Percentiles rank a stretch among this genome's conserved stretches.
phyloP scores from a whole-genome alignment of 805 yeast species.

The Yarrowia keelungensis region DNA sequence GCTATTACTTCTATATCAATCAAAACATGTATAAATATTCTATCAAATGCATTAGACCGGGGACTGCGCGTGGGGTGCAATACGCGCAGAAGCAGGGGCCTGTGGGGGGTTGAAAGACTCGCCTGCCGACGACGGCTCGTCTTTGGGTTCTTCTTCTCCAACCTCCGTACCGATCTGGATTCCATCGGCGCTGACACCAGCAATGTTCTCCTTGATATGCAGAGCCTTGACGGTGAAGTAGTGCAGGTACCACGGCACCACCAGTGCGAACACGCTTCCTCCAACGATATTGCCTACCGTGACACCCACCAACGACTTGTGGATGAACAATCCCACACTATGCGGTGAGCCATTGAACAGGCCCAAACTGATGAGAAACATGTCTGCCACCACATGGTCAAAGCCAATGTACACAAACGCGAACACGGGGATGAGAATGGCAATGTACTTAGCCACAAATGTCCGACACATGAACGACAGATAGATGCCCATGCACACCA shows the following conservation, averaged over 20 bases:
- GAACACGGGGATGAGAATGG: conserved; percentile 9
- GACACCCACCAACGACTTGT: conserved; percentile 41
- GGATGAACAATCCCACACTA: conserved; percentile 22
- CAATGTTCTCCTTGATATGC: conserved; percentile 14
- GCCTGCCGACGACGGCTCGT: conserved; percentile 18
- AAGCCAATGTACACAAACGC: conserved; percentile 18
- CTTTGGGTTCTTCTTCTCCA: conserved; percentile 24
- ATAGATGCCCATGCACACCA: conserved; percentile 31
- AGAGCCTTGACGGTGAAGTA: conserved; percentile 10
- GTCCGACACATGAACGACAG: conserved; percentile 32
- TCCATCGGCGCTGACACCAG: conserved; percentile 12
- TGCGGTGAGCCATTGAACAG: conserved; percentile 30
- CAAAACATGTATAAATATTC: conserved; percentile 11
- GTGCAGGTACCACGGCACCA: background rate
- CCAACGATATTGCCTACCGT: conserved; percentile 14
- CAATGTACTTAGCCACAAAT: conserved; percentile 19
- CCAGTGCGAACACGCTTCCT: conserved; percentile 4
- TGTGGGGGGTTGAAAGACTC: background rate
- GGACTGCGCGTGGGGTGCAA: conserved; percentile 10
- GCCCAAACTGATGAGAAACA: conserved; percentile 17
- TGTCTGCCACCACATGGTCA: conserved; percentile 36
- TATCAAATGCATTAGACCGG: conserved; percentile 28
- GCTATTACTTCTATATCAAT: background rate
- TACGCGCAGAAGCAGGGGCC: background rate
- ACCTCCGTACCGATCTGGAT: conserved; percentile 28